phyloP scores from a whole-genome alignment of 2,329 filamentous ascomycete species.

The Madurella mycetomatis region DNA sequence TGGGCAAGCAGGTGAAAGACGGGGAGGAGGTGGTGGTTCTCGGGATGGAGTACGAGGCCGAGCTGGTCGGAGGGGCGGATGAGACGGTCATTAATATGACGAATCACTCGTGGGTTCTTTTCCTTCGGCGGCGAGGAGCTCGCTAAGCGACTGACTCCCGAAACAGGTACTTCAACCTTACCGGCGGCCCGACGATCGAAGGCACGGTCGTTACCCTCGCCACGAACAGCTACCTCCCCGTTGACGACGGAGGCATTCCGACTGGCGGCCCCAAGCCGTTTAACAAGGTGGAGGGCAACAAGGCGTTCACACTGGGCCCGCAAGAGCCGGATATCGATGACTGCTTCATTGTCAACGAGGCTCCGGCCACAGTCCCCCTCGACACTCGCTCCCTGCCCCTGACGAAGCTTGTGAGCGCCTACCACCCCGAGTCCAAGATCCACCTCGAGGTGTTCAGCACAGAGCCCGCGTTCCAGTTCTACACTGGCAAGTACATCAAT shows the following conservation, averaged over 20 bases:
- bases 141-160: background rate
- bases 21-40: slow-evolving; percentile 66
- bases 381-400: slow-evolving; percentile 64
- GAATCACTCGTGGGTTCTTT: slow-evolving; percentile 72
- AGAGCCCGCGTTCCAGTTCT: slow-evolving; percentile 95
- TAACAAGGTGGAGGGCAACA: slow-evolving; percentile 59
- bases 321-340: slow-evolving; percentile 76
- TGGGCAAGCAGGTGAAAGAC: slow-evolving; percentile 56
- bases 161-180: slow-evolving; percentile 61
- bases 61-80: slow-evolving; percentile 67
- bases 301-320: slow-evolving; percentile 67
- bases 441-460: slow-evolving; percentile 86
- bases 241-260: slow-evolving; percentile 71
- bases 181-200: slow-evolving; percentile 48
- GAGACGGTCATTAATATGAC: slow-evolving; percentile 92
- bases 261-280: slow-evolving; percentile 61
- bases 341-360: slow-evolving; percentile 75
- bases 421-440: slow-evolving; percentile 68
- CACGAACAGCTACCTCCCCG: slow-evolving; percentile 63
- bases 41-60: slow-evolving; percentile 84
- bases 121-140: background rate
- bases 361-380: slow-evolving; percentile 55
- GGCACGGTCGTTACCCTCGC: slow-evolving; percentile 64
- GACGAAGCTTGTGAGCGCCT: slow-evolving; percentile 63
- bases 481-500: slow-evolving; percentile 81